Conservation (phyloP, 2,329 filamentous ascomycete genomes). For the Tolypocladium album region DNA sequence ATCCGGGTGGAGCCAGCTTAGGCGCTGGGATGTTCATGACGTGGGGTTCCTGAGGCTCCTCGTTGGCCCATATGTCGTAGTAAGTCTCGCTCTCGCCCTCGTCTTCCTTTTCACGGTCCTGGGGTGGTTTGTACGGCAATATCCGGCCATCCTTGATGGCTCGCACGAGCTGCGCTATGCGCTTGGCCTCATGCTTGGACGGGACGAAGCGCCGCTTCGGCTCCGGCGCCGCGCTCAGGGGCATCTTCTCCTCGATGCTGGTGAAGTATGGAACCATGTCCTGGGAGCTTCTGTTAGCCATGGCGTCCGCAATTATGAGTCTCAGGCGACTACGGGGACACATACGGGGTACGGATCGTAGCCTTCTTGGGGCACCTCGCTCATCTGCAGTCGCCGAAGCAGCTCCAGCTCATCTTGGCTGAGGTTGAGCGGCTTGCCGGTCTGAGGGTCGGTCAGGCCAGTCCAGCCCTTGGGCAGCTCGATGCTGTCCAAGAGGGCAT, state of each 20-base stretch:
- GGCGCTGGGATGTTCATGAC: constrained; percentile 92
- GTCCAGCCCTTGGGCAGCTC: constrained; percentile 89
- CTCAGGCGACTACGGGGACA: constrained; percentile 1
- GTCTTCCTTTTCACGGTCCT: constrained; percentile 56
- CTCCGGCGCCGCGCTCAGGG: constrained; percentile 85
- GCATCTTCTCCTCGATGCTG: constrained; percentile 84
- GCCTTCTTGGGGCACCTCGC: constrained; percentile 75
- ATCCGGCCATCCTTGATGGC: constrained; percentile 93
- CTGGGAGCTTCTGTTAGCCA: constrained; percentile 19
- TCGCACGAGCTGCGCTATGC: constrained; percentile 93
- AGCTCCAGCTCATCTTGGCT: constrained; percentile 83
- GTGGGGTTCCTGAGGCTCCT: constrained; percentile 71
- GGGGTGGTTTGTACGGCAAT: constrained; percentile 72
- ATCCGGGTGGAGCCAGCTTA: constrained; percentile 85
- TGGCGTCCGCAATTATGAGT: background rate
- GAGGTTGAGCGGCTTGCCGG: constrained; percentile 83
- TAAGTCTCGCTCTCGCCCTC: constrained; percentile 60
- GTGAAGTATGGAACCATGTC: constrained; percentile 93
- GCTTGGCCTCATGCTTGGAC: constrained; percentile 93
- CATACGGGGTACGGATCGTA: constrained; percentile 84
- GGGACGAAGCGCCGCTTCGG: constrained; percentile 93
- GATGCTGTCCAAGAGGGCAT: too few relatives aligned
- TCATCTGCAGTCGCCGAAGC: constrained; percentile 77
- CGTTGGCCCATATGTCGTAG: constrained; percentile 94
- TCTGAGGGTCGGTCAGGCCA: constrained; percentile 84